A percentile compares a stretch with the other conserved stretches of the same genome.
Evolutionary conservation across 169 alveolate genomes (phyloP).

Genomic region (Ichthyophthirius multifiliis): DNA sequence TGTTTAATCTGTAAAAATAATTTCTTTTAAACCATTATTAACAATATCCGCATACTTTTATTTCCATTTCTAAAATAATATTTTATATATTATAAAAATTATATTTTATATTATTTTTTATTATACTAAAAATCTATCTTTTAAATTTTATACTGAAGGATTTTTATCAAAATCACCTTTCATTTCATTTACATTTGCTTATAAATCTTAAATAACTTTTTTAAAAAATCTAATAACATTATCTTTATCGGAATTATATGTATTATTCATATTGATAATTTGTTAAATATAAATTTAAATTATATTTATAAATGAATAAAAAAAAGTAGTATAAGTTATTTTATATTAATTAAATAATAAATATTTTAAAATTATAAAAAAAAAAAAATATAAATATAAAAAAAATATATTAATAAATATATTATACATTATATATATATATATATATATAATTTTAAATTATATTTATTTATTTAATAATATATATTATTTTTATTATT

Average conservation of each 20-base stretch:
- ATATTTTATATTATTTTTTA: not conserved
- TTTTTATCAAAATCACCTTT: constrained; percentile 5
- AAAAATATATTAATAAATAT: too few relatives aligned
- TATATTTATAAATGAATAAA: too few relatives aligned
- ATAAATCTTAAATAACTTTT: not conserved
- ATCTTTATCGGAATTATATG: not conserved
- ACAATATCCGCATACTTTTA: not conserved
- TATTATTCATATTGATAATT: not conserved
- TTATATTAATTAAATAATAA: too few relatives aligned
- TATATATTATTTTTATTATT: too few relatives aligned
- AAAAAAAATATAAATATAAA: too few relatives aligned
- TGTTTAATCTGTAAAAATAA: not conserved
- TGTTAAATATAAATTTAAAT: too few relatives aligned
- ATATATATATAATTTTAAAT: too few relatives aligned
- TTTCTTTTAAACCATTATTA: not conserved
- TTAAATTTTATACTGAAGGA: not conserved
- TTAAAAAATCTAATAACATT: not conserved
- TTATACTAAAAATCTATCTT: constrained; percentile 8
- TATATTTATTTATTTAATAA: too few relatives aligned
- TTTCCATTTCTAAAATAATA: not conserved
- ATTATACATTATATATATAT: too few relatives aligned
- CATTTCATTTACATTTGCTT: not conserved
- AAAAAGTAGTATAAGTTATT: too few relatives aligned
- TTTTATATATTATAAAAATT: not conserved
- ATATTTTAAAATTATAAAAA: too few relatives aligned